Base-by-base conservation (phyloP, 495 filamentous ascomycete genomes). In the Talaromyces wortmannii region DNA sequence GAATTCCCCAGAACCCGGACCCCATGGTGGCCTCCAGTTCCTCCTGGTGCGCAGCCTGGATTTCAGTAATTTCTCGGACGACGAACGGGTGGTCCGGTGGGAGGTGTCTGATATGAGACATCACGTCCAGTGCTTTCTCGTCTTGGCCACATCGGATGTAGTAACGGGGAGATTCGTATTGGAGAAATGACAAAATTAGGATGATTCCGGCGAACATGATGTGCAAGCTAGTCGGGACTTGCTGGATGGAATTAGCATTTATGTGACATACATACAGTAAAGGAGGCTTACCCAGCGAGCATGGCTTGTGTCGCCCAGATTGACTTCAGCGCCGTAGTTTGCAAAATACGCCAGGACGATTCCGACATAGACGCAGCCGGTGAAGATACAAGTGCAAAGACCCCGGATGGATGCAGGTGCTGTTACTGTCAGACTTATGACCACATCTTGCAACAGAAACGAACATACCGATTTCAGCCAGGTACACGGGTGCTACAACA, bases 191-290 rank as follows among this genome's bases (percentile, higher is more conserved):
- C 31, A 88, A 73, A 51, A 79, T 53, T 59, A 86, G 77, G 63
- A 90, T 85, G 17, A 90, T 66, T 0, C 81, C 77, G 5, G 86
- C 83, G 60, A 90, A 89, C 31, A 89, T 86, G 67, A 91, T 79
- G 55, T 91, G 86, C 18, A 88, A 66, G 57, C 79, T 83, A 4
- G 81, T 88, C 0, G 86, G 83, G n/a, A 85, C 79, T 64, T 73
- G 68, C 77, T 83, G 76, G 53, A 71, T 63, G 29, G 63, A 43
- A 67, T 68, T 4, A 75, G 73, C 1, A 55, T 30, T 23, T 23
- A 23, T 23, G 23, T 23, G 23, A 23, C 23, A 23, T 23, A 23
- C 23, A 23, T 23, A 23, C 23, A 23, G 23, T 23, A 4, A 23
- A 4, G 23, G 29, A 30, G 17, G 58, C 72, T 47, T 70, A 79